A percentile compares a stretch with the other conserved stretches of the same genome.
Evolutionary conservation across 164 flowering plant genomes (phyloP).

Genomic region (Sedum album): DNA sequence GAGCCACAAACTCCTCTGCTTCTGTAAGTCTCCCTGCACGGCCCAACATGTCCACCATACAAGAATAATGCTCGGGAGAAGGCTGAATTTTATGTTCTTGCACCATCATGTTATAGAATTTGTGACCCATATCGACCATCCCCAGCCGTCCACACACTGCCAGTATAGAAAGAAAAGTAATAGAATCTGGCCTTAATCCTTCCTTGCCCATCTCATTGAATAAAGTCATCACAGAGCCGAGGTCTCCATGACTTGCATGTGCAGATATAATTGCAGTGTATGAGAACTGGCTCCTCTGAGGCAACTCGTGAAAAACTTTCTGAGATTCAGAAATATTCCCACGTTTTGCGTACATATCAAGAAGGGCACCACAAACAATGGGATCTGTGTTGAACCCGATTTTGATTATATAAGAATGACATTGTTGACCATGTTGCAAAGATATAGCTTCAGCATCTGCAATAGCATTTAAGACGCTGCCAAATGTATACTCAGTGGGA

Average conservation of each 20-base stretch:
- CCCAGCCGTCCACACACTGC: constrained; percentile 76
- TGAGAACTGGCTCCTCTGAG: constrained; percentile 42
- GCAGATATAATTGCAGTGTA: constrained; percentile 90
- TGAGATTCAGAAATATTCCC: constrained; percentile 71
- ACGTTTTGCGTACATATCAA: constrained; percentile 93
- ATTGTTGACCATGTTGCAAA: constrained; percentile 52
- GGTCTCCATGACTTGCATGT: constrained; percentile 71
- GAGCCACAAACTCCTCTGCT: constrained; percentile 57
- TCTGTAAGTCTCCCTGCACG: constrained; percentile 74
- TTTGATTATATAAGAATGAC: constrained; percentile 57
- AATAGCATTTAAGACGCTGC: constrained; percentile 68
- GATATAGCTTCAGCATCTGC: constrained; percentile 59
- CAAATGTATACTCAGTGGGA: constrained; percentile 69
- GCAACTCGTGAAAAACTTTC: constrained; percentile 42
- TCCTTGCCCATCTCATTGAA: constrained; percentile 50
- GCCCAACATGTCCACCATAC: too few species aligned
- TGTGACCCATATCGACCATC: constrained; percentile 57
- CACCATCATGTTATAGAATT: constrained; percentile 55
- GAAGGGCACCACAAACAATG: constrained; percentile 56
- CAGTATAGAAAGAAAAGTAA: constrained; percentile 69
- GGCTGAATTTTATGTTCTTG: too few species aligned
- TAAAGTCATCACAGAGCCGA: constrained; percentile 41
- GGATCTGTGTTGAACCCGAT: constrained; percentile 48
- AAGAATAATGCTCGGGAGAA: too few species aligned
- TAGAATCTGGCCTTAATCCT: constrained; percentile 53